Conservation (phyloP, 805 yeast genomes). For the Cephaloascus albidus region DNA sequence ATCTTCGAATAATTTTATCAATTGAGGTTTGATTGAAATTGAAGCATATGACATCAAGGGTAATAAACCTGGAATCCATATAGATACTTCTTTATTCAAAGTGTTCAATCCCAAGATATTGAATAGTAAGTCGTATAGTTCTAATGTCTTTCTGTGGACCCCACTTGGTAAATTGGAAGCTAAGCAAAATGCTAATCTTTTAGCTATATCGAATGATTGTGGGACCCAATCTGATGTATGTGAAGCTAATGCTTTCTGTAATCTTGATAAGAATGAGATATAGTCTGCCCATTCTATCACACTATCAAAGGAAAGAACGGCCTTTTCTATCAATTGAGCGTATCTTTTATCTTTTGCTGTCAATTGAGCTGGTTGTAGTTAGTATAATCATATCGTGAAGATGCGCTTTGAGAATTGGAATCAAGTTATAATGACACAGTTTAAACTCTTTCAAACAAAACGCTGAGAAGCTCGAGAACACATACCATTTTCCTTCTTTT, state of each 20-base stretch:
- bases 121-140: constrained; percentile 66
- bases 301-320: constrained; percentile 66
- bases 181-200: constrained; percentile 67
- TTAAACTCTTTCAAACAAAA: not conserved
- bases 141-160: constrained; percentile 84
- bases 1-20: constrained; percentile 52
- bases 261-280: constrained; percentile 75
- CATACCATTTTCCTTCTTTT: not conserved
- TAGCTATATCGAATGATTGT: constrained; percentile 53
- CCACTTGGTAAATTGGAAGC: constrained; percentile 86
- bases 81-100: constrained; percentile 43
- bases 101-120: constrained; percentile 46
- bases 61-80: constrained; percentile 91
- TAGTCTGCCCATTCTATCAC: constrained; percentile 98
- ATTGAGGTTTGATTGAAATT: constrained; percentile 75
- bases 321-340: constrained; percentile 58
- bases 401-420: too few species aligned
- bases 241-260: constrained; percentile 56
- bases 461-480: too few species aligned
- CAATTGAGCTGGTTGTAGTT: constrained; percentile 11
- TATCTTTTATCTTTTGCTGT: constrained; percentile 64
- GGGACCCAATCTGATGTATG: constrained; percentile 52
- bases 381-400: too few species aligned
- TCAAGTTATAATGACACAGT: too few species aligned
- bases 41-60: constrained; percentile 86